A percentile compares a stretch with the other conserved stretches of the same genome.
Evolutionary conservation across 192 early-diverging fungal genomes (phyloP).

Genomic region (Coemansia sp.): DNA sequence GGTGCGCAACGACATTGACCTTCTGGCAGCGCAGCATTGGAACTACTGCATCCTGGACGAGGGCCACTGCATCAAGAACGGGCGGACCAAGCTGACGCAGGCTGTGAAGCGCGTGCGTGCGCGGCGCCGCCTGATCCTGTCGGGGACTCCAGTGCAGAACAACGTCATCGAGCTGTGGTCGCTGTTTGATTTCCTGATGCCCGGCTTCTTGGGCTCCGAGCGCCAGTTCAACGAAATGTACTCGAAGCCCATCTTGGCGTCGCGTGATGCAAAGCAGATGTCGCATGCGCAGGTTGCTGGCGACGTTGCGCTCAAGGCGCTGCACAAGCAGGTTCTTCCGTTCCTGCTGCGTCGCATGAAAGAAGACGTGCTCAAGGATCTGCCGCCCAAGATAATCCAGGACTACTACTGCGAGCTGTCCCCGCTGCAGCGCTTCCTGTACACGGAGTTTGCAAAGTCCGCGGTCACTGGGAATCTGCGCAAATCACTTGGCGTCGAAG

Average conservation of each 20-base stretch:
- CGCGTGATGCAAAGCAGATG: conserved; percentile 80
- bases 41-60: conserved; percentile 98
- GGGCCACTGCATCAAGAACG: conserved; percentile 97
- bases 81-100: conserved; percentile 89
- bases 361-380: conserved; percentile 93
- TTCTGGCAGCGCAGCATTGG: conserved; percentile 68
- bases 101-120: conserved; percentile 87
- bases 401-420: conserved; percentile 97
- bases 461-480: conserved; percentile 26
- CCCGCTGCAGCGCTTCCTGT: conserved; percentile 85
- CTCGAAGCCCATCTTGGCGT: conserved; percentile 87
- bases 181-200: conserved; percentile 98
- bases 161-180: conserved; percentile 98
- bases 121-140: conserved; percentile 88
- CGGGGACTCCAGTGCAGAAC: conserved; percentile 98
- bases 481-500: conserved; percentile 31
- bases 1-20: conserved; percentile 92
- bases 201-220: conserved; percentile 94
- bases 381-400: conserved; percentile 99
- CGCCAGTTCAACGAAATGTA: conserved; percentile 93
- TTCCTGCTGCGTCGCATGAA: conserved; percentile 96
- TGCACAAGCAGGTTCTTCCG: conserved; percentile 96
- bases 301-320: conserved; percentile 75
- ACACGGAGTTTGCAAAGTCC: conserved; percentile 89
- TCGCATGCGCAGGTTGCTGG: conserved; percentile 31